Conservation (phyloP, 2,329 filamentous ascomycete genomes). For the Aureobasidium subglaciale region DNA sequence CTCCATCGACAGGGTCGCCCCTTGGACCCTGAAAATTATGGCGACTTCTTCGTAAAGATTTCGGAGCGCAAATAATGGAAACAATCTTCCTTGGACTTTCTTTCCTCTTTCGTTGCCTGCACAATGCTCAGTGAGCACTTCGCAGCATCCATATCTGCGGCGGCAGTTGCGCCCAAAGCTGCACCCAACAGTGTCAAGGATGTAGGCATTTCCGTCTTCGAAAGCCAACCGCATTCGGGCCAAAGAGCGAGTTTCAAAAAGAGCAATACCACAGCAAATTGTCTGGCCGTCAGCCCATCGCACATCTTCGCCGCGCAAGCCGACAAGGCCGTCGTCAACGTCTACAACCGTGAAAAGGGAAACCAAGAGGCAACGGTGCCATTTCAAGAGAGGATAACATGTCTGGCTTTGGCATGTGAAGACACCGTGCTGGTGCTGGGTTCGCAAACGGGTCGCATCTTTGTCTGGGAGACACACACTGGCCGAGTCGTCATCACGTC, state of each 20-base stretch:
- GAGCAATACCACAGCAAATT: slow-evolving; percentile 71
- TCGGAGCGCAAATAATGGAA: background rate
- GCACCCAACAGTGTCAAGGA: slow-evolving; percentile 56
- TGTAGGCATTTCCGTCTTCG: slow-evolving; percentile 79
- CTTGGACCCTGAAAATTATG: background rate
- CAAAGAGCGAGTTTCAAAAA: slow-evolving; percentile 83
- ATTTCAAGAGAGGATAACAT: slow-evolving; percentile 79
- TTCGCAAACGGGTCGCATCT: slow-evolving; percentile 75
- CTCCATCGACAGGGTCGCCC: too few relatives aligned
- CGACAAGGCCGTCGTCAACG: slow-evolving; percentile 86
- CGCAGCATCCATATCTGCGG: slow-evolving; percentile 40
- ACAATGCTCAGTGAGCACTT: slow-evolving; percentile 46
- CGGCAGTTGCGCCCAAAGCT: slow-evolving; percentile 36
- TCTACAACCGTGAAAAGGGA: slow-evolving; percentile 76
- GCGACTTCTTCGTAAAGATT: slow-evolving; percentile 2
- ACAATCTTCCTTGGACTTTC: background rate
- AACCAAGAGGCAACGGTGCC: slow-evolving; percentile 85
- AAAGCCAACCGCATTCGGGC: slow-evolving; percentile 69
- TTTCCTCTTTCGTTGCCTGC: background rate
- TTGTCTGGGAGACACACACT: slow-evolving; percentile 84
- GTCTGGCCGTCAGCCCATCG: slow-evolving; percentile 69
- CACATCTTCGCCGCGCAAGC: slow-evolving; percentile 90
- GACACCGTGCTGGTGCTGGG: slow-evolving; percentile 66
- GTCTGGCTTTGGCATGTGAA: slow-evolving; percentile 63
- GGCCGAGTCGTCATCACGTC: slow-evolving; percentile 70